Base-by-base conservation (phyloP, 768 basidiomycete species). In the Mycena latifolia region DNA sequence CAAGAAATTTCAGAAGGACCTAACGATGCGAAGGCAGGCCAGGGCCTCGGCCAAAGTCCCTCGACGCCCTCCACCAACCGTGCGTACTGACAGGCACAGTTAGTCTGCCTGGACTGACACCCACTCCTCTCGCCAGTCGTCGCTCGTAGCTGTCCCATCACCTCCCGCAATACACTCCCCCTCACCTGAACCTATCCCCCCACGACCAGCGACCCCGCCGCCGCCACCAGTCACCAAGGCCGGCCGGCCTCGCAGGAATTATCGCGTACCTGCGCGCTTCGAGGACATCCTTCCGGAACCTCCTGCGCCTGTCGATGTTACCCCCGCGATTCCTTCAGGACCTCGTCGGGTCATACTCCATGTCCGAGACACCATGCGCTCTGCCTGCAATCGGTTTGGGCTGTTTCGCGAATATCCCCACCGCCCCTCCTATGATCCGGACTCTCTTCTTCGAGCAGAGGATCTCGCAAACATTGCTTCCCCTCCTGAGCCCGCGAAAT, bases 271-370 rank as follows among this genome's bases (percentile, higher is more conserved):
- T 7, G 15, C 15, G 12, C 50, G 51, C 9, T 73, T 63, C 51
- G 27, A 61, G 20, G 73, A 74, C 39, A n/a, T 51, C 24, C 70
- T 69, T 5, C 72, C 71, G 1, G 70, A 70, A 24, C 53, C 56
- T 11, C 66, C 63, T 8, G 55, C 61, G 20, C 48, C 56, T n/a
- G 24, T 61, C 46, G 33, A 43, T 6, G 9, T 55, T n/a, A 37
- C 53, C 41, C 28, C 22, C 27, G 43, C 29, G 6, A 18, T 35
- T 51, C 43, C 67, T 46, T 22, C 31, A 22, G 29, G 53, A 20
- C 56, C 61, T 46, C 55, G 18, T 20, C n/a, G 37, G 14, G 55
- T 71, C 9, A 53, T 71, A 35, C 61, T 69, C 8, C 55, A 68
- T 61, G 64, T 73, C 0, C 69, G 51, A 2, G 69, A 73, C 50